These are phyloP conservation scores for Aotearoamyces nothofagi DNA, from an alignment of 2,329 filamentous ascomycete genomes.

Conservation along the genomic window DNA sequence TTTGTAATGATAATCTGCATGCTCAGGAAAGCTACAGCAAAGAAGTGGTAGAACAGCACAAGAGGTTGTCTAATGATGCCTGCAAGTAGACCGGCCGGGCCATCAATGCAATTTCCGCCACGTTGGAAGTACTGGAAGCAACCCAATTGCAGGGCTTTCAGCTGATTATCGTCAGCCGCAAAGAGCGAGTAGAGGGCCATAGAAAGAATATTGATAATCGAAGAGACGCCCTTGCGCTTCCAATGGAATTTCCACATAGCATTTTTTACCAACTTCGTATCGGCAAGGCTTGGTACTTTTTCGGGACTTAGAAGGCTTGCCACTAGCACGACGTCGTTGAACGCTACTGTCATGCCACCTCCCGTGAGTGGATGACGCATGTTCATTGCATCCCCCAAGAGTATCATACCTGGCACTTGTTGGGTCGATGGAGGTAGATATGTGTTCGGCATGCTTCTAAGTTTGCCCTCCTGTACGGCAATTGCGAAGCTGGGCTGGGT, in stretches of 20 bases:
- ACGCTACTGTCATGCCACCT: slow-evolving; percentile 94
- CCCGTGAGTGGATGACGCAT: slow-evolving; percentile 98
- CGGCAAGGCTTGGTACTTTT: slow-evolving; percentile 48
- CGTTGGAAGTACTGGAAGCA: slow-evolving; percentile 87
- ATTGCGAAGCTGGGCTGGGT: slow-evolving; percentile 60
- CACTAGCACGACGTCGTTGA: slow-evolving; percentile 79
- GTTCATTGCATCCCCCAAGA: slow-evolving; percentile 92
- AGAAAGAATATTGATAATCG: slow-evolving; percentile 95
- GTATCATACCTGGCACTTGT: slow-evolving; percentile 57
- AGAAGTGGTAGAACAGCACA: slow-evolving; percentile 84
- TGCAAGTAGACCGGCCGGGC: slow-evolving; percentile 67
- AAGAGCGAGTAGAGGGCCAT: slow-evolving; percentile 88
- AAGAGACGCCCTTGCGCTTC: slow-evolving; percentile 65
- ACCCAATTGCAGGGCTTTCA: slow-evolving; percentile 69
- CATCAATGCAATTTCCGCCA: slow-evolving; percentile 56
- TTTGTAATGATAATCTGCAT: slow-evolving; percentile 45
- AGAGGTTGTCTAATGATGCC: slow-evolving; percentile 67
- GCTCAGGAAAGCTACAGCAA: slow-evolving; percentile 75
- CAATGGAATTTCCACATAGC: slow-evolving; percentile 74
- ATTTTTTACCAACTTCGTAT: slow-evolving; percentile 43
- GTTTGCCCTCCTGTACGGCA: slow-evolving; percentile 64
- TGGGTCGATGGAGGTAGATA: slow-evolving; percentile 68
- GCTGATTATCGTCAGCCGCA: slow-evolving; percentile 64
- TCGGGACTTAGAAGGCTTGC: slow-evolving; percentile 54
- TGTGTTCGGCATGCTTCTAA: slow-evolving; percentile 83